Conservation (phyloP, 176 grass and related monocot species). For the Oryza meridionalis region DNA sequence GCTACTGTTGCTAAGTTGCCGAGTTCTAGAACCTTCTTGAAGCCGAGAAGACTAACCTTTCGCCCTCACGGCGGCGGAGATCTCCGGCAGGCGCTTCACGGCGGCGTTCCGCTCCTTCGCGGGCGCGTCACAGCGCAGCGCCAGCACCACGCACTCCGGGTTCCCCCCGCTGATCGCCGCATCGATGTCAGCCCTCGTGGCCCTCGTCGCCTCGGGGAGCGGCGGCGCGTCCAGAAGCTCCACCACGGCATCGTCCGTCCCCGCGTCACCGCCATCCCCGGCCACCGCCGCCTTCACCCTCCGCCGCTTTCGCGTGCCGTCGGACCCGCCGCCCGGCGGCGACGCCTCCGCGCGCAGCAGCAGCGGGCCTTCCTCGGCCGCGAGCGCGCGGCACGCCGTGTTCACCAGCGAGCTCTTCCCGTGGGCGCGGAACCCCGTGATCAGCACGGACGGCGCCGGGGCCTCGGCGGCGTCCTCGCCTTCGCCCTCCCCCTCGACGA, state of each 20-base stretch:
- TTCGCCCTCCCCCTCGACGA: neutral
- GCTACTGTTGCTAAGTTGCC: neutral
- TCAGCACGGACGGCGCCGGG: slow-evolving; percentile 53
- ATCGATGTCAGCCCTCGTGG: slow-evolving; percentile 48
- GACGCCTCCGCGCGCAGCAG: slow-evolving; percentile 78
- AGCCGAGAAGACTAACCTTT: slow-evolving; percentile 47
- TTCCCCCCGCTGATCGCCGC: slow-evolving; percentile 26
- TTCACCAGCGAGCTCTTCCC: slow-evolving; percentile 94
- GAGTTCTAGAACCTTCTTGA: slow-evolving; percentile 12
- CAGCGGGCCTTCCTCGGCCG: slow-evolving; percentile 72
- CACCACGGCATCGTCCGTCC: slow-evolving; percentile 41
- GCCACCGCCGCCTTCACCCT: slow-evolving; percentile 56
- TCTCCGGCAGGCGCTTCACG: slow-evolving; percentile 58
- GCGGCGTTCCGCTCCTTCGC: slow-evolving; percentile 54
- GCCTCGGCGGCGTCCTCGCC: slow-evolving; percentile 14
- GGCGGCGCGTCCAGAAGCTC: slow-evolving; percentile 67
- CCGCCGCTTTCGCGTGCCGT: slow-evolving; percentile 34
- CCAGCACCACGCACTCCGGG: slow-evolving; percentile 80
- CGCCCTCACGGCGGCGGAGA: slow-evolving; percentile 50
- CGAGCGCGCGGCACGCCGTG: slow-evolving; percentile 87
- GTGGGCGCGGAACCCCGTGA: slow-evolving; percentile 69
- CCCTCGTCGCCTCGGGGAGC: slow-evolving; percentile 51
- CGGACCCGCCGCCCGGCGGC: slow-evolving; percentile 58
- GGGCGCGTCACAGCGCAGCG: slow-evolving; percentile 69
- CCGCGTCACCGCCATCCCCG: slow-evolving; percentile 34